These are phyloP conservation scores for Curvularia spicifera DNA, from an alignment of 2,329 filamentous ascomycete species.

Conservation along the genomic window DNA sequence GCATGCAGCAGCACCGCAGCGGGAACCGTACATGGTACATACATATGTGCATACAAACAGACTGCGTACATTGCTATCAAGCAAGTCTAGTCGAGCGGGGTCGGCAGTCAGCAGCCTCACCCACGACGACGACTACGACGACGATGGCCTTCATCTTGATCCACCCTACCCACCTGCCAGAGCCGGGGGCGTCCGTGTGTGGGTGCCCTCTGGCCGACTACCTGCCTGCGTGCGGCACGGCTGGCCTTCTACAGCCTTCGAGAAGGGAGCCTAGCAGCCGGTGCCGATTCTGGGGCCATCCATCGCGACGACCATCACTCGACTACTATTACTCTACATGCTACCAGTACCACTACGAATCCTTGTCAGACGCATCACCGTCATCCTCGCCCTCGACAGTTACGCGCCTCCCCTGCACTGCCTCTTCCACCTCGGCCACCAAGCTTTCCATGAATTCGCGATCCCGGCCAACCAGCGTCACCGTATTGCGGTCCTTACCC, in stretches of 20 bases:
- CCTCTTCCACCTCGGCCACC: slow-evolving; percentile 76
- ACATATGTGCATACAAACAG: too few relatives aligned
- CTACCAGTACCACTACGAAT: slow-evolving; percentile 31
- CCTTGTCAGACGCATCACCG: slow-evolving; percentile 48
- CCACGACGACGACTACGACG: background rate
- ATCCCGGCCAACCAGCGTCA: slow-evolving; percentile 83
- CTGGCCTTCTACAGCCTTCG: slow-evolving; percentile 35
- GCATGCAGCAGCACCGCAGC: slow-evolving; percentile 3
- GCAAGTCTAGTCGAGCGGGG: slow-evolving; percentile 1
- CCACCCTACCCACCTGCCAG: slow-evolving; percentile 2
- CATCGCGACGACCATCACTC: too few relatives aligned
- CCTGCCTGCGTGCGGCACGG: slow-evolving; percentile 6
- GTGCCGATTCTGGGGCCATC: background rate
- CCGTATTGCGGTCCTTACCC: slow-evolving; percentile 86
- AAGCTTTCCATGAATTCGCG: slow-evolving; percentile 78
- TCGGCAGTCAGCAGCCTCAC: slow-evolving; percentile 5
- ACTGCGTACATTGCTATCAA: too few relatives aligned
- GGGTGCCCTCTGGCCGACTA: slow-evolving; percentile 23
- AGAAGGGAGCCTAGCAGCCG: slow-evolving; percentile 31
- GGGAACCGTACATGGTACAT: too few relatives aligned
- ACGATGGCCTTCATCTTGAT: background rate
- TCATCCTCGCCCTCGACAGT: slow-evolving; percentile 68
- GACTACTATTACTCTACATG: background rate
- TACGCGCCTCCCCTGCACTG: slow-evolving; percentile 75
- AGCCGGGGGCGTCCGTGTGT: slow-evolving; percentile 3